These are phyloP conservation scores for Umbelopsis isabellina DNA, from an alignment of 192 early-diverging fungal genomes.

Conservation along the genomic window DNA sequence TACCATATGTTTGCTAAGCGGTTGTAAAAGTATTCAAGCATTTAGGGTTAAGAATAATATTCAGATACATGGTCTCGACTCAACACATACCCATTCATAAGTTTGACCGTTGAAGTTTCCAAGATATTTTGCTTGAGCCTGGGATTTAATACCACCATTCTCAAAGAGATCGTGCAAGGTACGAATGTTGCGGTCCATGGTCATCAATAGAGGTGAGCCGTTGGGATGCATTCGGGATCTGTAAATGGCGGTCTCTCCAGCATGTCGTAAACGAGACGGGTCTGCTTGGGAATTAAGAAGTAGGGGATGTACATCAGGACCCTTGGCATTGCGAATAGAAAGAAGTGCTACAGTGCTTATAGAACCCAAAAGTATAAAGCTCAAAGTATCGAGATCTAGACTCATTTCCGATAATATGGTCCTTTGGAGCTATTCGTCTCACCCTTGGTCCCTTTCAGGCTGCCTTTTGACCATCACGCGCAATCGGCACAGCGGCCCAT, in stretches of 20 bases:
- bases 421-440: neutral
- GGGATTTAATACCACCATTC: slow-evolving; percentile 27
- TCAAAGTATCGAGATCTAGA: slow-evolving; percentile 51
- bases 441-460: neutral
- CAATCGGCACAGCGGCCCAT: neutral
- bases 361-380: slow-evolving; percentile 42
- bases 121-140: slow-evolving; percentile 16
- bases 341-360: slow-evolving; percentile 45
- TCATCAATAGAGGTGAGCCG: slow-evolving; percentile 41
- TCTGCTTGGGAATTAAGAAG: slow-evolving; percentile 57
- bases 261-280: slow-evolving; percentile 48
- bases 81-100: slow-evolving; percentile 37
- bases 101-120: neutral
- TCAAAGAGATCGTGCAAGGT: slow-evolving; percentile 56
- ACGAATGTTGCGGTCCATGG: slow-evolving; percentile 42
- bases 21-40: neutral
- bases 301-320: slow-evolving; percentile 63
- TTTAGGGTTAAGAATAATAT: neutral
- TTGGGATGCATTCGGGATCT: slow-evolving; percentile 48
- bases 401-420: slow-evolving; percentile 24
- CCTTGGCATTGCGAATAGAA: slow-evolving; percentile 42
- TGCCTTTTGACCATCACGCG: slow-evolving; percentile 1
- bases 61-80: neutral
- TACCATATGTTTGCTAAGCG: slow-evolving; percentile 46
- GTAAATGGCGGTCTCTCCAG: slow-evolving; percentile 57